Percentiles rank a stretch among this genome's conserved stretches.
Conservation (phyloP, 2,329 filamentous ascomycete species). For the Nigrospora osmanthi region DNA sequence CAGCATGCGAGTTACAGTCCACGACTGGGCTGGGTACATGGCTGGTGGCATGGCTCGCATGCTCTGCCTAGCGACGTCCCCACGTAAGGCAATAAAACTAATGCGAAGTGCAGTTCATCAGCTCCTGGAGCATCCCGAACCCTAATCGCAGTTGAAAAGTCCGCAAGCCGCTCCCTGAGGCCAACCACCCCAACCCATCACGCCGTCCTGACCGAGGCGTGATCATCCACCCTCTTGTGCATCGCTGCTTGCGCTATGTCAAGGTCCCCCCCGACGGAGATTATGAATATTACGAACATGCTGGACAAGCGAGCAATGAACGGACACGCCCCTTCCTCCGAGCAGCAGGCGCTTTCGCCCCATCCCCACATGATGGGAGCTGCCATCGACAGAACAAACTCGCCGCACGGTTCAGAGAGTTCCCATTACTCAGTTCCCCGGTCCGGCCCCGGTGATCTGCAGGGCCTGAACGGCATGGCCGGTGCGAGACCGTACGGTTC, state of each 20-base stretch:
- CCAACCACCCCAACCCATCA: too few species aligned
- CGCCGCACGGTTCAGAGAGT: slow-evolving; percentile 52
- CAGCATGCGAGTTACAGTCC: too few species aligned
- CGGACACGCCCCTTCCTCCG: slow-evolving; percentile 6
- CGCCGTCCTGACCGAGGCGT: neutral
- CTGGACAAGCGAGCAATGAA: slow-evolving; percentile 18
- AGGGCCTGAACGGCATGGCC: slow-evolving; percentile 31
- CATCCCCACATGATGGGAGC: slow-evolving; percentile 17
- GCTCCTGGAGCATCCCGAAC: too few species aligned
- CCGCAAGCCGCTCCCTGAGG: too few species aligned
- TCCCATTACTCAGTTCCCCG: slow-evolving; percentile 45
- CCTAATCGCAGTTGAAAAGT: too few species aligned
- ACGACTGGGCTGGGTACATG: too few species aligned
- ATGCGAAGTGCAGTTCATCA: too few species aligned
- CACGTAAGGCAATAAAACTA: too few species aligned
- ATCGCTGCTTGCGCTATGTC: slow-evolving; percentile 13
- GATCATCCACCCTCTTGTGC: neutral
- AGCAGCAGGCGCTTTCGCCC: slow-evolving; percentile 12
- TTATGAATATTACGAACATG: slow-evolving; percentile 25
- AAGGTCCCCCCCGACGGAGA: slow-evolving; percentile 19
- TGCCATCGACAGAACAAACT: slow-evolving; percentile 45
- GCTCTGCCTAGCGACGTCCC: too few species aligned
- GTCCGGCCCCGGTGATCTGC: slow-evolving; percentile 13
- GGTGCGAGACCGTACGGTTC: slow-evolving; percentile 35
- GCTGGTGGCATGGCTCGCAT: too few species aligned